Evolutionary conservation across 1,284 basidiomycete species (phyloP), one percentile per base, ranked within the genome.

Genomic region (Boletus sp.): DNA sequence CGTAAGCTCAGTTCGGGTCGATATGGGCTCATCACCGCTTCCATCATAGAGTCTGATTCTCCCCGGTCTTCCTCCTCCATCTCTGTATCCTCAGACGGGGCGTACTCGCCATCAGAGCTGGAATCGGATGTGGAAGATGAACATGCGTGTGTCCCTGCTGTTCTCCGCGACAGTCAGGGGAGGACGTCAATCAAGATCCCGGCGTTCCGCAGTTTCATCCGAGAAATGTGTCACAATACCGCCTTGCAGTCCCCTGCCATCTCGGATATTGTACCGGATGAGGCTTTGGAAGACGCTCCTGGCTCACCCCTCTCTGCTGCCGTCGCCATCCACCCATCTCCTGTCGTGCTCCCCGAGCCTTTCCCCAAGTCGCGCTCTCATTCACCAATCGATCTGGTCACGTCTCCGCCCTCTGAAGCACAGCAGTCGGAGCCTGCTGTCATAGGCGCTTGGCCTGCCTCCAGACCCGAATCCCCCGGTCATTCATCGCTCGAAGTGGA

Each of bases 61-160:
- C 42, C 58, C 0, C 49, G 52, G 35, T 69, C 70, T 2, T 61
- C 65, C 14, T 72, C 69, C 23, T 74, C 69, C 19, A 56, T 67
- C 17, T 72, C 70, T 16, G 71, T 69, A 13, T 59, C 60, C 16
- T 61, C 61, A 0, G 65, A 68, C 19, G 52, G 26, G 1, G 50
- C 46, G 0, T 57, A 52, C 10, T 67, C 59, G 3, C 45, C 33
- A 20, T 74, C 72, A 2, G 73, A 73, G 20, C 65, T 68, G 41
- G 76, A 79, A 48, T 81, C 80, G 38, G 81, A 82, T 47, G 61
- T 76, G 38, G 81, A 84, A 56, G 81, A 82, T 54, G 66, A 75
- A 6, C 38, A 37, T 6, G 33, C 17, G 6, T 64, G 60, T 26
- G 19, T 49, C 9, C 57, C 59, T 51, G 50, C 44, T 25, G 35